These are phyloP conservation scores for Penicillium sp. DNA, from an alignment of 2,329 filamentous ascomycete species.

Conservation along the genomic window DNA sequence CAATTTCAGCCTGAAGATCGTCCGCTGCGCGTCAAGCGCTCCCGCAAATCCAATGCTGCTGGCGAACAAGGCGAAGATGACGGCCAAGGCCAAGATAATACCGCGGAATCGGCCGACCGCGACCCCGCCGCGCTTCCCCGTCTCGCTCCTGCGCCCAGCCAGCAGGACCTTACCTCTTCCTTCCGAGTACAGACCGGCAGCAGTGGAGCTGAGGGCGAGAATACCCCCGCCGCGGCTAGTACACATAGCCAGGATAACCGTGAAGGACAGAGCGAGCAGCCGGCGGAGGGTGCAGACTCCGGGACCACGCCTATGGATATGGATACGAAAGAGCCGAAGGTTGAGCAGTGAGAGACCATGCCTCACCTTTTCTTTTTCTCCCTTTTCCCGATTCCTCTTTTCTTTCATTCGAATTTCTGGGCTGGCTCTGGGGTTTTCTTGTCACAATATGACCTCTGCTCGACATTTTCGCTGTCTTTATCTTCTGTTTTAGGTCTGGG, in stretches of 20 bases:
- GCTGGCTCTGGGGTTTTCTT: not conserved
- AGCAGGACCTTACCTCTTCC: conserved; percentile 43
- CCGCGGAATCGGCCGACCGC: conserved; percentile 23
- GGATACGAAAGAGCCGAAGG: conserved; percentile 40
- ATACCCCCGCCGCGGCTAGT: conserved; percentile 18
- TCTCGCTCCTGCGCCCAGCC: conserved; percentile 39
- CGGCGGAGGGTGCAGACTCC: conserved; percentile 24
- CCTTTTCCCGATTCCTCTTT: not conserved
- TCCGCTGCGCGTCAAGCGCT: conserved; percentile 50
- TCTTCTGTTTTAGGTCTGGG: not conserved
- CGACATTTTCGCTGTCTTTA: not conserved
- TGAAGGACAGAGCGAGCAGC: conserved; percentile 13
- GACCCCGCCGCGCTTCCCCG: conserved; percentile 34
- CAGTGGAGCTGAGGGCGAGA: conserved; percentile 33
- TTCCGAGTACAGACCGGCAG: conserved; percentile 40
- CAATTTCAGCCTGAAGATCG: conserved; percentile 50
- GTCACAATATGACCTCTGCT: not conserved
- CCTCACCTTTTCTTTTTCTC: conserved; percentile 9
- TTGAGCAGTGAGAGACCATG: conserved; percentile 29
- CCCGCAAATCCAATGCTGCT: conserved; percentile 42
- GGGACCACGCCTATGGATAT: conserved; percentile 43
- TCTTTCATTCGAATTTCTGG: not conserved
- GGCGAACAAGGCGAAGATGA: conserved; percentile 33
- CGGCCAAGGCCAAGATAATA: conserved; percentile 23
- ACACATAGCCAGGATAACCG: conserved; percentile 17